Conservation (phyloP, 257 asterid species). For the Solanum virginianum region DNA sequence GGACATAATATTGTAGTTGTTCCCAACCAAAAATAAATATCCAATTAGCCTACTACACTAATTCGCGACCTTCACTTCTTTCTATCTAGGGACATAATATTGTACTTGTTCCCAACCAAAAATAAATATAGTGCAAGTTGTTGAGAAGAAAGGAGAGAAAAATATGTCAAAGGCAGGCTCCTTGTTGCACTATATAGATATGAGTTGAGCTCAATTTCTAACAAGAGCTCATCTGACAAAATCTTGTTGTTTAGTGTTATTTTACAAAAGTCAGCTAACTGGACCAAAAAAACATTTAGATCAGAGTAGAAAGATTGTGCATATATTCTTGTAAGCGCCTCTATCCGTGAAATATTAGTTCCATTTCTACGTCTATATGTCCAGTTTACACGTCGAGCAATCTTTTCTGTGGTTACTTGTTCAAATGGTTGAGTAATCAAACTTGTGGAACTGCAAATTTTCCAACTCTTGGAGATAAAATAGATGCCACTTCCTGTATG, state of each 20-base stretch:
- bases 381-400: neutral
- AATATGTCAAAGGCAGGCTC: neutral
- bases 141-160: neutral
- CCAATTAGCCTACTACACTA: no score
- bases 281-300: neutral
- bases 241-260: neutral
- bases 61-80: no score
- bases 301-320: neutral
- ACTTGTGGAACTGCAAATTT: conserved; percentile 40
- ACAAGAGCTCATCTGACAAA: neutral
- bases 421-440: neutral
- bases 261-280: neutral
- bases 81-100: neutral
- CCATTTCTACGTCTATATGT: neutral
- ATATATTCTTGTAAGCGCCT: neutral
- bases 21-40: no score
- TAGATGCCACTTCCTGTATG: conserved; percentile 30
- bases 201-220: neutral
- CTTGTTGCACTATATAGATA: neutral
- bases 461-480: conserved; percentile 51
- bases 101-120: neutral
- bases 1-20: no score
- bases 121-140: neutral
- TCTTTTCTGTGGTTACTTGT: neutral
- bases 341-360: neutral